A percentile compares a stretch with the other conserved stretches of the same genome.
Evolutionary conservation across 129 eudicot species (phyloP).

Genomic region (Erigeron canadensis): DNA sequence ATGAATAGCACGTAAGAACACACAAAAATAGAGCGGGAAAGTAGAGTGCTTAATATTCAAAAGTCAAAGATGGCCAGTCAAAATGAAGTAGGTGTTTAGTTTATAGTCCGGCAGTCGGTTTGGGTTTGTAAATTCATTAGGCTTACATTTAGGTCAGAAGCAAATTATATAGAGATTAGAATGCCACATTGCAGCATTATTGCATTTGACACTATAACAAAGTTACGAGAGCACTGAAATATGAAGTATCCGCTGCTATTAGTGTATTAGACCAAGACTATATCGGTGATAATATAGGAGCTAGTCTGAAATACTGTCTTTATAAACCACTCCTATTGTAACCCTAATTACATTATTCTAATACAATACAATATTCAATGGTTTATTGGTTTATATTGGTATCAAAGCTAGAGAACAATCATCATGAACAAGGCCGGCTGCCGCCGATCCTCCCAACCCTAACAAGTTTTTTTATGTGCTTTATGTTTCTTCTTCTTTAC

Average conservation of each 20-base stretch:
- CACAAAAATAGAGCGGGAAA: background rate
- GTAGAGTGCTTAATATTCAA: background rate
- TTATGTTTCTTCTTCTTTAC: too few species aligned
- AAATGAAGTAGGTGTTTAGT: background rate
- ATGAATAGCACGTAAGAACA: background rate
- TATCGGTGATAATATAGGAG: too few species aligned
- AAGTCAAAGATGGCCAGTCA: background rate
- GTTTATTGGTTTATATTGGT: too few species aligned
- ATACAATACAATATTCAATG: too few species aligned
- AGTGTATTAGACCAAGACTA: too few species aligned
- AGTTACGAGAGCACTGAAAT: slow-evolving; percentile 5
- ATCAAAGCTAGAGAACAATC: too few species aligned
- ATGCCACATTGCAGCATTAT: background rate
- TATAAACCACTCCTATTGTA: too few species aligned
- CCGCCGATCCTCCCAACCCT: too few species aligned
- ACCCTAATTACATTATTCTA: too few species aligned
- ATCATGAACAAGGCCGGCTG: too few species aligned
- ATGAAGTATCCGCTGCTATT: slow-evolving; percentile 4
- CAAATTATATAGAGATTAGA: background rate
- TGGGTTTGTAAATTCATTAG: background rate
- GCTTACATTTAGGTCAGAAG: background rate
- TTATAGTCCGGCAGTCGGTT: background rate
- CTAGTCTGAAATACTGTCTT: too few species aligned
- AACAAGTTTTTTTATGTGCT: too few species aligned
- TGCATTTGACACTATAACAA: background rate